These are phyloP conservation scores for Hortiboletus rubellus DNA, from an alignment of 1,284 basidiomycete genomes.

Conservation along the genomic window DNA sequence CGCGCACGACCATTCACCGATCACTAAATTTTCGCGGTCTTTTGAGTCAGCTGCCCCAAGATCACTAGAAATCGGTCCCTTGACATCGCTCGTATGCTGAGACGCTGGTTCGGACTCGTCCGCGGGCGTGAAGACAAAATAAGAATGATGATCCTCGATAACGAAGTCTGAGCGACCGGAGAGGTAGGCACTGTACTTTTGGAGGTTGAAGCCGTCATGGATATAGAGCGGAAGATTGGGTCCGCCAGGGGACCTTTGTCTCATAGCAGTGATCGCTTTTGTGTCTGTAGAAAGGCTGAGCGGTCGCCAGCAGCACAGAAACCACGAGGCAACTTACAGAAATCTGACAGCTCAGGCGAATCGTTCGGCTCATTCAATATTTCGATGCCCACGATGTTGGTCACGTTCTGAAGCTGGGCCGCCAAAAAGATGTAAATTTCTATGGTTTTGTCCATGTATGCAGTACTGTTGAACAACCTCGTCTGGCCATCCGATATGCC, in stretches of 20 bases:
- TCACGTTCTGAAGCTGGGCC: slow-evolving; percentile 56
- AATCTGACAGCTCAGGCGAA: slow-evolving; percentile 46
- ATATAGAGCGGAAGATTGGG: slow-evolving; percentile 64
- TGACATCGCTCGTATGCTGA: slow-evolving; percentile 51
- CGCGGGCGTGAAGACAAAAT: slow-evolving; percentile 62
- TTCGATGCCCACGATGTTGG: slow-evolving; percentile 77
- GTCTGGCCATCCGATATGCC: slow-evolving; percentile 66
- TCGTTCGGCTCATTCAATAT: slow-evolving; percentile 73
- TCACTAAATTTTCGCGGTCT: slow-evolving; percentile 59
- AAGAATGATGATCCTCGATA: slow-evolving; percentile 77
- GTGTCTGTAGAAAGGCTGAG: slow-evolving; percentile 13
- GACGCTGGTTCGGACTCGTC: slow-evolving; percentile 49
- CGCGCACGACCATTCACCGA: slow-evolving; percentile 76
- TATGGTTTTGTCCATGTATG: slow-evolving; percentile 60
- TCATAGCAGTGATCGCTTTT: slow-evolving; percentile 25
- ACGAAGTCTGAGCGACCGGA: slow-evolving; percentile 64
- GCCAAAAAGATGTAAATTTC: slow-evolving; percentile 57
- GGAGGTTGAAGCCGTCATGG: slow-evolving; percentile 72
- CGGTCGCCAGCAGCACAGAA: neutral
- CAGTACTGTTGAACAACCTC: slow-evolving; percentile 52
- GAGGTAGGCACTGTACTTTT: slow-evolving; percentile 56
- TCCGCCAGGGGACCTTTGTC: slow-evolving; percentile 26
- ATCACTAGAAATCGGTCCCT: slow-evolving; percentile 41
- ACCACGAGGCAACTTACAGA: slow-evolving; percentile 43
- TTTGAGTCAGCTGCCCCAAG: slow-evolving; percentile 42